Percentiles rank a stretch among this genome's conserved stretches.
phyloP scores from a whole-genome alignment of 495 filamentous ascomycete genomes.

The Filosporella fistucella region DNA sequence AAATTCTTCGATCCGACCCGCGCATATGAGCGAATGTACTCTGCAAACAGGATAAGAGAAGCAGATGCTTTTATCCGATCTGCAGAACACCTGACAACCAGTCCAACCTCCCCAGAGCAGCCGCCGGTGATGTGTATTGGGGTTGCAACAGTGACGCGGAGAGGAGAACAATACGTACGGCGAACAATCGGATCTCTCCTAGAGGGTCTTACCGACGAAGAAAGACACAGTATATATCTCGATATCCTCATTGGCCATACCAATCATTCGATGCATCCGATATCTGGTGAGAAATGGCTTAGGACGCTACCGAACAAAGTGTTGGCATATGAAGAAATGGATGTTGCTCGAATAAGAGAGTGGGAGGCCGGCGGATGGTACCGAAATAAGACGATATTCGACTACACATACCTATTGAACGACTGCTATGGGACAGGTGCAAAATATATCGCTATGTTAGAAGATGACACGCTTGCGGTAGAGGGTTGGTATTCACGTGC shows the following conservation, averaged over 20 bases:
- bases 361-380: too few relatives aligned
- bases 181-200: conserved; percentile 32
- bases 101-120: too few relatives aligned
- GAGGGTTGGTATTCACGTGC: conserved; percentile 43
- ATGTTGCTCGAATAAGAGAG: too few relatives aligned
- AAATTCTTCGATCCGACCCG: too few relatives aligned
- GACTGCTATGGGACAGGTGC: conserved; percentile 33
- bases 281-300: conserved; percentile 8
- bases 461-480: conserved; percentile 43
- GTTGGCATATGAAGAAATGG: too few relatives aligned
- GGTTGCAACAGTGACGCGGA: conserved; percentile 30
- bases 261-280: conserved; percentile 1
- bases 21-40: too few relatives aligned
- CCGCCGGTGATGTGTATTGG: conserved; percentile 36
- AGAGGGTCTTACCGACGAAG: conserved; percentile 29
- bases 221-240: conserved; percentile 27
- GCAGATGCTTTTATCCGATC: too few relatives aligned
- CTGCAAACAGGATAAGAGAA: too few relatives aligned
- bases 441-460: conserved; percentile 43
- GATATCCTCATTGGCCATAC: conserved; percentile 33
- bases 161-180: conserved; percentile 30
- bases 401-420: conserved; percentile 39
- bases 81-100: too few relatives aligned
- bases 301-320: too few relatives aligned
- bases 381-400: too few relatives aligned